A percentile compares a stretch with the other conserved stretches of the same genome.
These are phyloP conservation scores for Cucurbitaria berberidis DNA, from an alignment of 2,329 filamentous ascomycete species.

Conservation along the genomic window DNA sequence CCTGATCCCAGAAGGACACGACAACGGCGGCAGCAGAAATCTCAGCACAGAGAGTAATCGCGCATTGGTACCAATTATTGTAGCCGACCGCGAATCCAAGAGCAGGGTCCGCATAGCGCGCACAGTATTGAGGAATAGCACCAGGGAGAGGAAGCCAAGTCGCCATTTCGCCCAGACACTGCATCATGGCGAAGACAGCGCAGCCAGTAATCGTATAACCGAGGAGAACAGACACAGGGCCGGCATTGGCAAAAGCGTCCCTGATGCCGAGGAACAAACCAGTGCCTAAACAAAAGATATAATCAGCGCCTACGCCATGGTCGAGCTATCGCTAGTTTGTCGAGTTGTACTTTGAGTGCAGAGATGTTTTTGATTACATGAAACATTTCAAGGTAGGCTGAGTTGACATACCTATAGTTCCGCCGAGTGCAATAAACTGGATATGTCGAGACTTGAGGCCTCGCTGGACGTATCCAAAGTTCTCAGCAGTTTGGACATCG, in stretches of 20 bases:
- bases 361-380: no score
- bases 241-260: conserved; percentile 40
- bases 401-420: no score
- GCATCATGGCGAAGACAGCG: conserved; percentile 50
- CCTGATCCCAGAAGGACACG: conserved; percentile 43
- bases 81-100: conserved; percentile 36
- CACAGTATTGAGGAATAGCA: conserved; percentile 45
- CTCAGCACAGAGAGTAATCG: conserved; percentile 46
- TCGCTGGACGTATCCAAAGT: conserved; percentile 16
- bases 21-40: conserved; percentile 45
- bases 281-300: no score
- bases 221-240: conserved; percentile 46
- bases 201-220: conserved; percentile 45
- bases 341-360: no score
- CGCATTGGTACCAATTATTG: conserved; percentile 41
- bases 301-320: no score
- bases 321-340: no score
- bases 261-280: conserved; percentile 47
- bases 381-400: no score
- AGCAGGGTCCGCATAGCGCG: conserved; percentile 56
- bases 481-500: conserved; percentile 53
- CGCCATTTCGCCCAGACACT: conserved; percentile 51
- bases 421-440: conserved; percentile 65
- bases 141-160: conserved; percentile 51
- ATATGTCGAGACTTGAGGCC: conserved; percentile 61